Conservation (phyloP, 306 rosid genomes). For the Citrullus mucosospermus region DNA sequence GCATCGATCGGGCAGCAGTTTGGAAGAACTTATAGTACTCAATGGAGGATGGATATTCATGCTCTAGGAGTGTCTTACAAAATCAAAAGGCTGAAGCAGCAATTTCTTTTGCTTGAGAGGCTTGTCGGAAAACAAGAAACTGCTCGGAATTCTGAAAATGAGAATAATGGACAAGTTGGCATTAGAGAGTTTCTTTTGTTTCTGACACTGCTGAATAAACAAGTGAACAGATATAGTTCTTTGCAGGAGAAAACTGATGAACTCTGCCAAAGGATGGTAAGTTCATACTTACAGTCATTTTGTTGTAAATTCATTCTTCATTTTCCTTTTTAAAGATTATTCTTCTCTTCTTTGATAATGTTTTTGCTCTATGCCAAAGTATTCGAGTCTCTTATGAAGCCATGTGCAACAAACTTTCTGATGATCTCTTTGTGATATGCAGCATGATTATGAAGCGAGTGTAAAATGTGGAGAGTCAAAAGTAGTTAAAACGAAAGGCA, state of each 20-base stretch:
- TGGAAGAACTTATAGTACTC: constrained; percentile 16
- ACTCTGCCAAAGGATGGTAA: constrained; percentile 82
- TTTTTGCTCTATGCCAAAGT: neutral
- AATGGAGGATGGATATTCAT: constrained; percentile 86
- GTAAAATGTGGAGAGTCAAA: constrained; percentile 34
- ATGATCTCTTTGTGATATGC: constrained; percentile 20
- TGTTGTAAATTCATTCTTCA: neutral
- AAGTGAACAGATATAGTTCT: constrained; percentile 61
- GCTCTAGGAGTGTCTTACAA: constrained; percentile 89
- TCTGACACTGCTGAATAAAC: constrained; percentile 58
- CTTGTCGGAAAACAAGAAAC: constrained; percentile 59
- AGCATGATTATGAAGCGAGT: constrained; percentile 56
- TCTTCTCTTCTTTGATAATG: neutral
- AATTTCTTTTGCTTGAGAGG: constrained; percentile 69
- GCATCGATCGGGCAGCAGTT: constrained; percentile 10
- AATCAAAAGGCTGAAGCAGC: constrained; percentile 88
- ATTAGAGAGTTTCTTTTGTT: constrained; percentile 38
- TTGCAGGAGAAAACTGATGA: constrained; percentile 74
- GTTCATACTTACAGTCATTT: neutral
- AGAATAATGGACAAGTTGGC: constrained; percentile 28
- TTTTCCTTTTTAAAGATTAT: neutral
- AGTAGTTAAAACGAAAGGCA: constrained; percentile 46
- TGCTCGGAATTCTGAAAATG: constrained; percentile 25
- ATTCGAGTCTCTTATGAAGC: neutral
- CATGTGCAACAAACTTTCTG: neutral